Percentiles rank a stretch among this genome's conserved stretches.
Evolutionary conservation across 2,329 filamentous ascomycete species (phyloP).

Genomic region (Colletotrichum cuscutae): DNA sequence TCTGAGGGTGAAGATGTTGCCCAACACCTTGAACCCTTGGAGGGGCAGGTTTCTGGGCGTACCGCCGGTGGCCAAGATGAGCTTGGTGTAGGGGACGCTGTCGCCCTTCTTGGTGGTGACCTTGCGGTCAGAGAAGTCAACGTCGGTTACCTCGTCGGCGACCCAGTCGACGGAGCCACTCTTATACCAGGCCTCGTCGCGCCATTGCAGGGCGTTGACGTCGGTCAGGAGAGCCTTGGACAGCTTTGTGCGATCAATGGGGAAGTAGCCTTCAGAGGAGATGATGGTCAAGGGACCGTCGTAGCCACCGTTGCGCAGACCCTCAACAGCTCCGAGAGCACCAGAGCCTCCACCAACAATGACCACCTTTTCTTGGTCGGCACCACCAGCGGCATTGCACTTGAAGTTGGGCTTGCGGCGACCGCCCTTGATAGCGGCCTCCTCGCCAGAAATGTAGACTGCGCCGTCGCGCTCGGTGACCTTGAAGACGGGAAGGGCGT

Average conservation of each 20-base stretch:
- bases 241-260: constrained; percentile 94
- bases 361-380: constrained; percentile 74
- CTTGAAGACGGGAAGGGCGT: constrained; percentile 85
- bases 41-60: constrained; percentile 80
- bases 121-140: constrained; percentile 80
- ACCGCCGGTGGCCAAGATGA: constrained; percentile 91
- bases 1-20: constrained; percentile 88
- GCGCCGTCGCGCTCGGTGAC: constrained; percentile 83
- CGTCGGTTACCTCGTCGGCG: constrained; percentile 72
- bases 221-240: constrained; percentile 94
- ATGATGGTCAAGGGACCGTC: constrained; percentile 84
- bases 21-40: constrained; percentile 85
- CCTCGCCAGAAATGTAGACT: constrained; percentile 86
- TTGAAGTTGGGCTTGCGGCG: constrained; percentile 79
- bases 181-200: constrained; percentile 82
- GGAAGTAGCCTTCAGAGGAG: constrained; percentile 83
- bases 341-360: constrained; percentile 90
- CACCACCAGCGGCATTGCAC: constrained; percentile 64
- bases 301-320: constrained; percentile 84
- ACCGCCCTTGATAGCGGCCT: constrained; percentile 80
- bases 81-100: constrained; percentile 82
- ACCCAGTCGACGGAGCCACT: constrained; percentile 67
- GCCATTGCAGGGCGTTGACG: constrained; percentile 78
- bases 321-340: constrained; percentile 83
- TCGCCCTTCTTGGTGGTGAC: constrained; percentile 81